Evolutionary conservation across 2,329 filamentous ascomycete genomes (phyloP), one percentile per base, ranked within the genome.

Genomic region (Trichoderma sp.): DNA sequence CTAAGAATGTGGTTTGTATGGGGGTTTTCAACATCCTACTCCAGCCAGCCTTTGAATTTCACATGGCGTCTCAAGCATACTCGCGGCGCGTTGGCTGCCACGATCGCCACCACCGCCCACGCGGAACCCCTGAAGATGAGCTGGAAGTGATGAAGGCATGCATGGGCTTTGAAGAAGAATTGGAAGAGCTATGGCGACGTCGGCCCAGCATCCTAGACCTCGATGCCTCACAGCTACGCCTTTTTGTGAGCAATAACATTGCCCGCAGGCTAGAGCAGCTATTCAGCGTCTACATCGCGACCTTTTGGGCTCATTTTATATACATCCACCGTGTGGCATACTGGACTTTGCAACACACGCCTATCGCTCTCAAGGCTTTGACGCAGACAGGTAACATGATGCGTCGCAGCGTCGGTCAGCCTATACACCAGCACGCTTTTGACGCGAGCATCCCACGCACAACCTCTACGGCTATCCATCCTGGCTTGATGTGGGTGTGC

Each of bases 51-150:
- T 68, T 68, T 9, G 65, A 68, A 1, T 68, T 68, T 38, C 65
- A 68, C 8, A 68, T 68, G 65, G 65, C 65, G 6, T 68, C 65
- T 35, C 65, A 68, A 38, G 65, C 65, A n/a, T 68, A 68, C 53
- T 68, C 65, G 8, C 65, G 65, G 4, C 65, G 65, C 0, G 45
- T 68, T 35, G 65, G 65, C 65, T 68, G 65, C 6, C 65, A 68
- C 31, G 65, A 68, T 56, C 65, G 65, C 65, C 65, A 68, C 3
- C 65, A 68, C 45, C 65, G 65, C n/a, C 50, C 65, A 12, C 65
- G 65, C 2, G 65, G 65, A 31, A 68, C 65, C n/a, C 65, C 65
- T 27, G 65, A 68, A 2, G 65, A 68, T 56, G 65, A 68, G 29
- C 29, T 69, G 16, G 66, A 69, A n/a, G 66, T 59, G 1, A 69